A percentile compares a stretch with the other conserved stretches of the same genome.
These are phyloP conservation scores for Voacanga thouarsii DNA, from an alignment of 257 asterid species.

Conservation along the genomic window DNA sequence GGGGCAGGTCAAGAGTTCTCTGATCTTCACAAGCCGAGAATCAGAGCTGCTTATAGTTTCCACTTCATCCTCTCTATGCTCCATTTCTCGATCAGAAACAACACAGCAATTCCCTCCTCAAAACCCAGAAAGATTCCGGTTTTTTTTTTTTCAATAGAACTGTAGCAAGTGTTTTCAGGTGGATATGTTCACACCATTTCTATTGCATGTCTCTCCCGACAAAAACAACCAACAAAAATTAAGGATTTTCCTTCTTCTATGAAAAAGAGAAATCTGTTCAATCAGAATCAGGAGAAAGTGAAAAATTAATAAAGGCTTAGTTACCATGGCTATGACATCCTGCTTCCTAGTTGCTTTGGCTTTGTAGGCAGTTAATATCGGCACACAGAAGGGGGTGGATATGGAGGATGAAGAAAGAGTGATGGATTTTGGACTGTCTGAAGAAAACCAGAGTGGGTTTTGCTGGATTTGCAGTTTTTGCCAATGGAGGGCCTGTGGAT, in stretches of 20 bases:
- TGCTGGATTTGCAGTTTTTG: not conserved
- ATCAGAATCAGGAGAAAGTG: not conserved
- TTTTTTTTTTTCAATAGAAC: not conserved
- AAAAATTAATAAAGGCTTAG: not conserved
- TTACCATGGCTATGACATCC: not conserved
- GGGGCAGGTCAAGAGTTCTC: conserved; percentile 12
- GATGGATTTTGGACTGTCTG: not conserved
- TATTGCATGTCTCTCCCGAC: not conserved
- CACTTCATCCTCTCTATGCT: not conserved
- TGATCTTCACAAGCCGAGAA: conserved; percentile 6
- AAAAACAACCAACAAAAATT: not conserved
- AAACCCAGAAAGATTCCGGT: not conserved
- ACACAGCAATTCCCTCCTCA: not conserved
- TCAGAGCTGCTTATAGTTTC: not conserved
- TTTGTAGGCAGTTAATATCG: no score
- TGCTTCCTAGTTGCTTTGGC: not conserved
- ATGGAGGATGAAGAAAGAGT: not conserved
- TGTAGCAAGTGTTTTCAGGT: not conserved
- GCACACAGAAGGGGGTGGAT: not conserved
- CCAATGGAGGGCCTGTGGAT: not conserved
- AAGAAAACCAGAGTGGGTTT: not conserved
- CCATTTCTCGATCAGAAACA: not conserved
- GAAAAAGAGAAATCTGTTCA: not conserved
- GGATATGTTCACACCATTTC: not conserved
- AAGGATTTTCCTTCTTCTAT: not conserved